Evolutionary conservation across 768 basidiomycete species (phyloP).

Genomic region (Pholiota molesta): DNA sequence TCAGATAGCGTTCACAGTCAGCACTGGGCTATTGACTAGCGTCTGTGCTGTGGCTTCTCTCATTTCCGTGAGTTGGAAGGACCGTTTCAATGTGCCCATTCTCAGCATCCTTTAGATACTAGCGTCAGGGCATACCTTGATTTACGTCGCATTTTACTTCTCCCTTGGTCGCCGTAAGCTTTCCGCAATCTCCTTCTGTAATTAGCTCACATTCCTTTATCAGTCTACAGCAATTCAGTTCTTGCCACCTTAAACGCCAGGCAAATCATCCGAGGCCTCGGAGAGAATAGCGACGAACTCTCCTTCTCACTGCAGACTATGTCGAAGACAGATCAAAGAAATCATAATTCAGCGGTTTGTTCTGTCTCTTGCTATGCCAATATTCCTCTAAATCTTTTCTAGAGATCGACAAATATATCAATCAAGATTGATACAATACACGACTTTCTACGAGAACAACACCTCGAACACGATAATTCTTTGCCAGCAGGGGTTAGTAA

Average conservation of each 20-base stretch:
- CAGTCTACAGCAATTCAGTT: slow-evolving; percentile 59
- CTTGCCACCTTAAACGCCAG: slow-evolving; percentile 57
- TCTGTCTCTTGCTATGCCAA: slow-evolving; percentile 1
- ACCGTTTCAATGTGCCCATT: background rate
- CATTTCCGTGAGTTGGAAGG: slow-evolving; percentile 29
- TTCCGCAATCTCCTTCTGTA: background rate
- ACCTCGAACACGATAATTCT: slow-evolving; percentile 18
- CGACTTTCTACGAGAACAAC: slow-evolving; percentile 47
- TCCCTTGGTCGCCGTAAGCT: slow-evolving; percentile 51
- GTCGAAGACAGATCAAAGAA: slow-evolving; percentile 39
- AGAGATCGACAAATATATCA: slow-evolving; percentile 56
- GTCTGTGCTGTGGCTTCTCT: slow-evolving; percentile 36
- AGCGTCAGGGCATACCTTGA: slow-evolving; percentile 49
- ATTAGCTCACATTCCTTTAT: slow-evolving; percentile 1
- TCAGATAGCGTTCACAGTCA: slow-evolving; percentile 59
- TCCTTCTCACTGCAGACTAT: slow-evolving; percentile 50
- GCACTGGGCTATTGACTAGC: slow-evolving; percentile 44
- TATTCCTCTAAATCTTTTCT: slow-evolving; percentile 13
- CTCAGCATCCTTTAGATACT: slow-evolving; percentile 39
- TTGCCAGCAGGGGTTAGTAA: slow-evolving; percentile 29
- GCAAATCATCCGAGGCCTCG: slow-evolving; percentile 43
- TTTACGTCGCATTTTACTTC: slow-evolving; percentile 64
- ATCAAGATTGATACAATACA: slow-evolving; percentile 69
- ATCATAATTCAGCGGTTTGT: slow-evolving; percentile 34
- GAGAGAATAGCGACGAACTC: slow-evolving; percentile 48